Conservation (phyloP, 1,284 basidiomycete genomes). For the Cutaneotrichosporon mucoides region DNA sequence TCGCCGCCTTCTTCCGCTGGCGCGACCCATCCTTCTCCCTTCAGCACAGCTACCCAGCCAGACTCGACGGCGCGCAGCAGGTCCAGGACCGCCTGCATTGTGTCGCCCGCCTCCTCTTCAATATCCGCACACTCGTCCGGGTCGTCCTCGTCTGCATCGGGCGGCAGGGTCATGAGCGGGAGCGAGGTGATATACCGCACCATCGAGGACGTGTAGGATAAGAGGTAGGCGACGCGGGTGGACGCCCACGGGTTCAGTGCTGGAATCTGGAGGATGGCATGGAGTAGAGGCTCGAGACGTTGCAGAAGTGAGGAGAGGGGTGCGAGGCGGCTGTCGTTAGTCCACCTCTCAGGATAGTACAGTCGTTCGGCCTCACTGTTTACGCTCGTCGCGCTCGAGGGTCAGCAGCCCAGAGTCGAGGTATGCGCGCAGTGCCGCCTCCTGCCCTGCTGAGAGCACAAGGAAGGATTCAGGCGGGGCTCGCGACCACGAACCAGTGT, state of each 20-base stretch:
- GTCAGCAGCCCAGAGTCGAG: constrained; percentile 26
- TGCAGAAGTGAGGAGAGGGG: constrained; percentile 20
- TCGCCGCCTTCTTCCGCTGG: neutral
- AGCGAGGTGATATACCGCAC: constrained; percentile 24
- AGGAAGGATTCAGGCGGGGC: neutral
- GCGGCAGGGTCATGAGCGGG: constrained; percentile 15
- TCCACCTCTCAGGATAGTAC: too few relatives aligned
- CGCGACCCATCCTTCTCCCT: constrained; percentile 26
- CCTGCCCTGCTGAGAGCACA: constrained; percentile 23
- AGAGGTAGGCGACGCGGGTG: constrained; percentile 31
- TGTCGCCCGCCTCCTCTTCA: constrained; percentile 11
- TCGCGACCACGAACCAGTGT: neutral
- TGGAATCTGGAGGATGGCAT: constrained; percentile 33
- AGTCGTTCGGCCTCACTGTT: constrained; percentile 14
- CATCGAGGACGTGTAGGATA: constrained; percentile 22
- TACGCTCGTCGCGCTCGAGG: constrained; percentile 34
- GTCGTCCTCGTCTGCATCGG: neutral
- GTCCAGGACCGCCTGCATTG: constrained; percentile 21
- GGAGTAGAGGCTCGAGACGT: constrained; percentile 25
- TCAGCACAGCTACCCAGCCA: constrained; percentile 32
- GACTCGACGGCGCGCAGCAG: constrained; percentile 23
- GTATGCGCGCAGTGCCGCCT: constrained; percentile 21
- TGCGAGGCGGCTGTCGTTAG: constrained; percentile 22
- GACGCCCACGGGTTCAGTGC: constrained; percentile 21
- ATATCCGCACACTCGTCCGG: constrained; percentile 4